phyloP scores from a whole-genome alignment of 768 basidiomycete species.

The Boletus vermiculosoides region DNA sequence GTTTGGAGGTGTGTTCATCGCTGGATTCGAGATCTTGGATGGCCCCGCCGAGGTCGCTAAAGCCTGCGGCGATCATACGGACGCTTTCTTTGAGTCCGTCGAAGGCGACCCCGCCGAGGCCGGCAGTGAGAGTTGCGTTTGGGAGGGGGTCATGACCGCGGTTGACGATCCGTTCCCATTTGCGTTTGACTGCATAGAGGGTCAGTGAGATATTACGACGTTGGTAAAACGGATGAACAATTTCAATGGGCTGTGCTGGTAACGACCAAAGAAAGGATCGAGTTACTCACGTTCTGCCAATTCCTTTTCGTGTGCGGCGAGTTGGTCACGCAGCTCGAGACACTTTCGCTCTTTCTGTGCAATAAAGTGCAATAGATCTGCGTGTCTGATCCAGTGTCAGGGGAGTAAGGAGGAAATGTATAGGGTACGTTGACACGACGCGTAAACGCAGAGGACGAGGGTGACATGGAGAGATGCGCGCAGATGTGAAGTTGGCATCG shows the following conservation, averaged over 20 bases:
- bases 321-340: slow-evolving; percentile 75
- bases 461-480: background rate
- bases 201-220: background rate
- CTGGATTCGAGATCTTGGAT: slow-evolving; percentile 9
- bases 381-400: slow-evolving; percentile 49
- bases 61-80: slow-evolving; percentile 53
- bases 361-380: slow-evolving; percentile 78
- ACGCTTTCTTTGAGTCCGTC: slow-evolving; percentile 68
- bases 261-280: background rate
- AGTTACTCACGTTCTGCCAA: slow-evolving; percentile 53
- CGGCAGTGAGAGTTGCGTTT: background rate
- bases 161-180: slow-evolving; percentile 80
- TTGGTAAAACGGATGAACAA: background rate
- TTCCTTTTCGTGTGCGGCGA: slow-evolving; percentile 70
- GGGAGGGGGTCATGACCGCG: slow-evolving; percentile 38
- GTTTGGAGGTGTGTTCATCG: background rate
- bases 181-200: slow-evolving; percentile 59
- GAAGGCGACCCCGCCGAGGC: slow-evolving; percentile 32
- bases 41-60: slow-evolving; percentile 32
- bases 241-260: too few species aligned
- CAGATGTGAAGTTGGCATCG: background rate
- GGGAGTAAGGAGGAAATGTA: background rate
- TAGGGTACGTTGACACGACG: background rate
- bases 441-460: background rate
- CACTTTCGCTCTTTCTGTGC: slow-evolving; percentile 86